Evolutionary conservation across 129 eudicot genomes (phyloP).

Genomic region (Pulicaria dysenterica): DNA sequence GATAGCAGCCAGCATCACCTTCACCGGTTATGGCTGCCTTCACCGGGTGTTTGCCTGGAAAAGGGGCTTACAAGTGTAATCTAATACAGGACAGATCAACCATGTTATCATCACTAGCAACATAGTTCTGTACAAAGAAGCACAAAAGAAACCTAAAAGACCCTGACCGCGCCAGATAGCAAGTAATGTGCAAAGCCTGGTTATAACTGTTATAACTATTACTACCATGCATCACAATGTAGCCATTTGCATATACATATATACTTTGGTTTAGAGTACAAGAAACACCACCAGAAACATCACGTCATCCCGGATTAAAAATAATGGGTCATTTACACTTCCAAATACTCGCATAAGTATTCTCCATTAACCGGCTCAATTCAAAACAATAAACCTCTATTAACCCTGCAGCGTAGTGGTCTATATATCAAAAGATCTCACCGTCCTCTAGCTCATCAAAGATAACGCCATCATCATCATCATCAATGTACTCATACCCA

Average conservation of each 20-base stretch:
- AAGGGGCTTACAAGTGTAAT: too few relatives aligned
- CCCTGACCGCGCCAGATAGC: background rate
- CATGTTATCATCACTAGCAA: too few relatives aligned
- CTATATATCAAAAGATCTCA: conserved; percentile 38
- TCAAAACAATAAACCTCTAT: conserved; percentile 18
- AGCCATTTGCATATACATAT: conserved; percentile 20
- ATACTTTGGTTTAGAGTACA: conserved; percentile 32
- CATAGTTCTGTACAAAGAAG: background rate
- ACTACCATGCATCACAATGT: conserved; percentile 16
- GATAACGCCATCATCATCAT: conserved; percentile 23
- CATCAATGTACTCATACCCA: conserved; percentile 38
- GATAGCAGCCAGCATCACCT: too few relatives aligned
- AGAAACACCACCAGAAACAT: conserved; percentile 25
- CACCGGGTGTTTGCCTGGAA: too few relatives aligned
- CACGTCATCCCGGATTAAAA: background rate
- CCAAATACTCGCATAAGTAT: conserved; percentile 5
- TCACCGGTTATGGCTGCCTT: too few relatives aligned
- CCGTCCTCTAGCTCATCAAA: conserved; percentile 41
- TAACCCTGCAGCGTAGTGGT: background rate
- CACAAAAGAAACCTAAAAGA: background rate
- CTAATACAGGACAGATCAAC: too few relatives aligned
- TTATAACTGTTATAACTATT: background rate
- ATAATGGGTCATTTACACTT: conserved; percentile 31
- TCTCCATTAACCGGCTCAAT: background rate
- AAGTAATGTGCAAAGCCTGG: background rate